Evolutionary conservation across 164 flowering plant genomes (phyloP), one percentile per base, ranked within the genome.

Genomic region (Malania oleifera): DNA sequence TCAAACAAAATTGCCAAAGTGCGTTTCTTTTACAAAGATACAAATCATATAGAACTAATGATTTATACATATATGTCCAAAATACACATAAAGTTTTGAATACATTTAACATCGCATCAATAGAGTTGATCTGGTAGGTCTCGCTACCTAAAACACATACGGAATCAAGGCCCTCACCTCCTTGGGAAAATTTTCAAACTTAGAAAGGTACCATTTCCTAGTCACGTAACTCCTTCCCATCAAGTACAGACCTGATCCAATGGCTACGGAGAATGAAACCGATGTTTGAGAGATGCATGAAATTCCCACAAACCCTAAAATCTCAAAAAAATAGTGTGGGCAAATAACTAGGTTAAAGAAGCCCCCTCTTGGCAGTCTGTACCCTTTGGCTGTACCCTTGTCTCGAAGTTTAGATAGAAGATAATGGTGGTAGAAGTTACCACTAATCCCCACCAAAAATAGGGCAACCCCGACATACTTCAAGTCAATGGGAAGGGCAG

Each of bases 261-360:
- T 0, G 1, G 85, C 57, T 54, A 72, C 66, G 17, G 70, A 63
- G 26, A 72, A 64, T 1, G 84, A 35, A 61, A 72, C 80, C 1
- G 72, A 0, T 3, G 85, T 80, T 40, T 85, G 96, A 27, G 91
- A 76, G 34, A 82, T 82, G n/a, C 73, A 71, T 5, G 81, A 55
- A 11, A 88, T n/a, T 5, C 91, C 90, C 1, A 75, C 23, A 48
- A 79, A 85, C 1, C 9, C 69, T 13, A 81, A 7, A 20, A 84
- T 71, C 61, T 88, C 91, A 51, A 85, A 88, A 13, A 84, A 70
- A 56, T 88, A 88, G 55, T 88, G 96, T 11, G 96, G 91, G 73
- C 96, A 88, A 5, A 82, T 73, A 10, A 83, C 80, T 19, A 73
- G 31, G 61, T 53, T 60, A 43, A 88, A 88, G 3, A 88, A 58